Evolutionary conservation across 2,329 filamentous ascomycete genomes (phyloP).

Genomic region (Colletotrichum sp.): DNA sequence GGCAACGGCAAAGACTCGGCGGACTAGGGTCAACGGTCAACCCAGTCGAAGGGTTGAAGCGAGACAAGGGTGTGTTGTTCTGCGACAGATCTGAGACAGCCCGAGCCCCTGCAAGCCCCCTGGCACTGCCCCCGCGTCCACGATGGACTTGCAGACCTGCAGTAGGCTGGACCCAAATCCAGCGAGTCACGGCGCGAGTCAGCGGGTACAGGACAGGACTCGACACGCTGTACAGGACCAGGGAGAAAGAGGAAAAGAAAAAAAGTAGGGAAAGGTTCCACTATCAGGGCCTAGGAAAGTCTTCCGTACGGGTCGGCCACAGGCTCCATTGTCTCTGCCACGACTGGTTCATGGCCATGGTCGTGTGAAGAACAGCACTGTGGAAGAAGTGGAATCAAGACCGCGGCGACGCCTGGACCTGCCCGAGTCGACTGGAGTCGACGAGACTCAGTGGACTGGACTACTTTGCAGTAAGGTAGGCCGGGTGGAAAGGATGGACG

Average conservation of each 20-base stretch:
- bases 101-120: constrained; percentile 28
- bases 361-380: neutral
- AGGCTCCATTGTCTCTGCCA: neutral
- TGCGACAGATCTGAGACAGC: constrained; percentile 52
- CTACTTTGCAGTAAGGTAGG: neutral
- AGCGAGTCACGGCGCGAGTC: constrained; percentile 22
- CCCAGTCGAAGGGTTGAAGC: constrained; percentile 18
- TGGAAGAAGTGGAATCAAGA: neutral
- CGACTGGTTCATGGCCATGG: neutral
- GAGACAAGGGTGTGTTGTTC: constrained; percentile 29
- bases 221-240: constrained; percentile 5
- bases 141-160: constrained; percentile 23
- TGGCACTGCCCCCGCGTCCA: constrained; percentile 23
- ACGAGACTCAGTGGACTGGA: neutral
- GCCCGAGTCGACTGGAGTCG: neutral
- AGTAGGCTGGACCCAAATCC: constrained; percentile 2
- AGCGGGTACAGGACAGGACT: neutral
- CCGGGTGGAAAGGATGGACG: neutral
- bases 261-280: neutral
- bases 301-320: neutral
- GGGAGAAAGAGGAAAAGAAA: neutral
- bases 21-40: constrained; percentile 10
- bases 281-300: neutral
- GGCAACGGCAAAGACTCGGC: neutral
- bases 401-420: neutral